Conservation (phyloP, 2,329 filamentous ascomycete genomes). For the Podosphaera fusca region DNA sequence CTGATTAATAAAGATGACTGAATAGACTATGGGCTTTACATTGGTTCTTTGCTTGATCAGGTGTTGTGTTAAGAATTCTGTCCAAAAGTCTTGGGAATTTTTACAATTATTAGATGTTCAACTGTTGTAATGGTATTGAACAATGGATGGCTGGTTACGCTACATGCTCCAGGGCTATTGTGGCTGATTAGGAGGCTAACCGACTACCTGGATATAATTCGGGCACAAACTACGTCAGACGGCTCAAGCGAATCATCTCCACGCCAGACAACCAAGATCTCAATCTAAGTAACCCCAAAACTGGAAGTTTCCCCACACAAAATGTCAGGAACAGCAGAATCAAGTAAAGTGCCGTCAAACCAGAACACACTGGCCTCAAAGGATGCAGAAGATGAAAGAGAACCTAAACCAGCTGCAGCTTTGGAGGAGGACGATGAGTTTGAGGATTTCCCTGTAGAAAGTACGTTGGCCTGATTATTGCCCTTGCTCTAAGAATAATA, state of each 20-base stretch:
- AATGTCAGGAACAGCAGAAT: slow-evolving; percentile 16
- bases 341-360: slow-evolving; percentile 9
- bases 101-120: too few relatives aligned
- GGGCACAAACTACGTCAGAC: background rate
- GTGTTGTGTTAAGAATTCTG: too few relatives aligned
- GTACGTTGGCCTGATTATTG: slow-evolving; percentile 24
- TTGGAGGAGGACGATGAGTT: slow-evolving; percentile 98
- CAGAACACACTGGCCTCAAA: slow-evolving; percentile 8
- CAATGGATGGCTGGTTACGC: too few relatives aligned
- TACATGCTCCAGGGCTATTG: too few relatives aligned
- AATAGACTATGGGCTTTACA: too few relatives aligned
- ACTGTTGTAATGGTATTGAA: too few relatives aligned
- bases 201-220: background rate
- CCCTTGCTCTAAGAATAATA: background rate
- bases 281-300: background rate
- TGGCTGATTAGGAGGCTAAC: too few relatives aligned
- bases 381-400: slow-evolving; percentile 16
- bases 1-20: too few relatives aligned
- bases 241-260: background rate
- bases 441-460: slow-evolving; percentile 93
- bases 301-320: background rate
- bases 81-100: too few relatives aligned
- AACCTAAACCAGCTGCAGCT: slow-evolving; percentile 24
- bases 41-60: too few relatives aligned
- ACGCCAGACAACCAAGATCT: background rate